Evolutionary conservation across 805 yeast genomes (phyloP).

Genomic region (Lachancea dasiensis): DNA sequence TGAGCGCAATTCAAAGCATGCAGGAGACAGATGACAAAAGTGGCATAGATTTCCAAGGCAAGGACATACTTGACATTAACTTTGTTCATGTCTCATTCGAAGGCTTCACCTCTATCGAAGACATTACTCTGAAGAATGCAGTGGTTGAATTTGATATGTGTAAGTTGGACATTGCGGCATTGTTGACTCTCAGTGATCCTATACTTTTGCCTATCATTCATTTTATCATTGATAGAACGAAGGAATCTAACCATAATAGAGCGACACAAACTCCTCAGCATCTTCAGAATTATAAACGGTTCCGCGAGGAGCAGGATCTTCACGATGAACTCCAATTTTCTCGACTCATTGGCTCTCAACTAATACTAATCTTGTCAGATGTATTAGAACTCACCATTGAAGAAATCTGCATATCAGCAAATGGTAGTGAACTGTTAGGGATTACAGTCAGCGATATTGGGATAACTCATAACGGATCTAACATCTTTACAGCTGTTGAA

Average conservation of each 20-base stretch:
- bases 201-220: constrained; percentile 6
- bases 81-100: constrained; percentile 39
- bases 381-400: constrained; percentile 3
- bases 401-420: constrained; percentile 5
- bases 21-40: constrained; percentile 10
- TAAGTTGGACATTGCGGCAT: constrained; percentile 27
- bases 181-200: constrained; percentile 13
- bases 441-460: not conserved
- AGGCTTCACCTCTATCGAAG: constrained; percentile 36
- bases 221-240: not conserved
- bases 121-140: constrained; percentile 31
- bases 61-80: not conserved
- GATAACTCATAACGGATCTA: not conserved
- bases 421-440: constrained; percentile 1
- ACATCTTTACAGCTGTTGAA: not conserved
- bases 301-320: constrained; percentile 21
- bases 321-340: constrained; percentile 12
- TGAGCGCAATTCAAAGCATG: constrained; percentile 70
- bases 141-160: constrained; percentile 35
- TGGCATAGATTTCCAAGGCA: not conserved
- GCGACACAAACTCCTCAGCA: constrained; percentile 1
- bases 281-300: constrained; percentile 17
- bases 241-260: not conserved
- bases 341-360: constrained; percentile 9
- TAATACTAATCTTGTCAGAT: constrained; percentile 7